Base-by-base conservation (phyloP, 805 yeast species). In the Metschnikowia orientalis region DNA sequence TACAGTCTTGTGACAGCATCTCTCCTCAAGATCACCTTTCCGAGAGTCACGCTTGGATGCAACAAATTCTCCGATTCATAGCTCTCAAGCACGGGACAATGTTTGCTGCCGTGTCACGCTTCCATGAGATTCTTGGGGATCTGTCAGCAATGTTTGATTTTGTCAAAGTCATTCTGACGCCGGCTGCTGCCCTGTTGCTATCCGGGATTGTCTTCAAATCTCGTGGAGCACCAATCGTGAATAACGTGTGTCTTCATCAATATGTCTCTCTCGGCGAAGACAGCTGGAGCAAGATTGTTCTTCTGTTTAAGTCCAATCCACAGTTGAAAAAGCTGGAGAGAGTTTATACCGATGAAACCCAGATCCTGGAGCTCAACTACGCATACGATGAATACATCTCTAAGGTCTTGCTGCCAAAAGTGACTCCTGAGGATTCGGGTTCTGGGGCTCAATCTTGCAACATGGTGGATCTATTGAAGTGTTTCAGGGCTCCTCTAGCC, bases 181-280 rank as follows among this genome's bases (percentile, higher is more conserved):
- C 23, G n/a, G 10, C 29, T 4, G 16, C 8, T 9, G 4, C 17
- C 8, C 8, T 30, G 27, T 6, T 29, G 35, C 10, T 42, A 32
- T 5, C 26, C 21, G 9, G 17, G 12, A 12, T 27, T 29, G 26
- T 35, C 7, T 38, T 33, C 28, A 38, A 35, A 5, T 24, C 31
- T 16, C 34, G 16, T 2, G 45, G 38, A 11, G 16, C 16, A 5
- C 23, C 41, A 8, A 8, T 26, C n/a, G 21, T 23, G 8, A 38
- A 33, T 3, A 31, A 32, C 6, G 27, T 36, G 6, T 12, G 23
- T 3, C 21, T 48, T 6, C 46, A 56, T 18, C 45, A 64, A 18
- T 41, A 54, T 13, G 61, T 78, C 2, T 79, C 81, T 0, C 35
- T 38, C 5, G 77, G 73, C 0, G 59, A 69, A 58, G 87, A 80